Percentiles rank a stretch among this genome's conserved stretches.
phyloP scores from a whole-genome alignment of 2,329 filamentous ascomycete genomes.

The Capronia americana region DNA sequence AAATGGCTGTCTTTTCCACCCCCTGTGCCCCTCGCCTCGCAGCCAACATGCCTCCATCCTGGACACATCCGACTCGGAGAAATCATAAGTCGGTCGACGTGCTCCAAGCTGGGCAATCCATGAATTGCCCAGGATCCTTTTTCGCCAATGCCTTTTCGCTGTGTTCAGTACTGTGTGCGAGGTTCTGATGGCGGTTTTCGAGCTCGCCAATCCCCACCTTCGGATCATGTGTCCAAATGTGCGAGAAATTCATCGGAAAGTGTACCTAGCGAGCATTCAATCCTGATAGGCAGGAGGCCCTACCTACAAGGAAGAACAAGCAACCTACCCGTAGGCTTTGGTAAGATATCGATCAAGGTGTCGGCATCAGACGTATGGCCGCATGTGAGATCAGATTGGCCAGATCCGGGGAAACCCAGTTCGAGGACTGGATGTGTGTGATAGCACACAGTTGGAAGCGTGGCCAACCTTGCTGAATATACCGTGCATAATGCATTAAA shows the following conservation, averaged over 20 bases:
- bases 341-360: not conserved
- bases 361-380: not conserved
- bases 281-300: not conserved
- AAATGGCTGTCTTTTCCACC: not conserved
- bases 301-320: not conserved
- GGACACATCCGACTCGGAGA: not conserved
- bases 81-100: not conserved
- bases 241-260: not conserved
- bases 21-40: too few species aligned
- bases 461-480: not conserved
- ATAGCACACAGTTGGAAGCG: not conserved
- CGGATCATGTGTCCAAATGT: not conserved
- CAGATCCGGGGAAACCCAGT: not conserved
- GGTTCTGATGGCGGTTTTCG: not conserved
- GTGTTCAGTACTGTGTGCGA: too few species aligned
- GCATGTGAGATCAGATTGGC: slow-evolving; percentile 13
- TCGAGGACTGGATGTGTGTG: not conserved
- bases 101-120: not conserved
- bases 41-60: not conserved
- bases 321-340: not conserved
- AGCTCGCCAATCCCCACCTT: not conserved
- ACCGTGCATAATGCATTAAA: not conserved
- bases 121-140: not conserved
- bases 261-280: not conserved
- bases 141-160: too few species aligned